A percentile compares a stretch with the other conserved stretches of the same genome.
These are phyloP conservation scores for Antitrichia curtipendula DNA, from an alignment of 225 moss, liverwort and hornwort species.

Conservation along the genomic window DNA sequence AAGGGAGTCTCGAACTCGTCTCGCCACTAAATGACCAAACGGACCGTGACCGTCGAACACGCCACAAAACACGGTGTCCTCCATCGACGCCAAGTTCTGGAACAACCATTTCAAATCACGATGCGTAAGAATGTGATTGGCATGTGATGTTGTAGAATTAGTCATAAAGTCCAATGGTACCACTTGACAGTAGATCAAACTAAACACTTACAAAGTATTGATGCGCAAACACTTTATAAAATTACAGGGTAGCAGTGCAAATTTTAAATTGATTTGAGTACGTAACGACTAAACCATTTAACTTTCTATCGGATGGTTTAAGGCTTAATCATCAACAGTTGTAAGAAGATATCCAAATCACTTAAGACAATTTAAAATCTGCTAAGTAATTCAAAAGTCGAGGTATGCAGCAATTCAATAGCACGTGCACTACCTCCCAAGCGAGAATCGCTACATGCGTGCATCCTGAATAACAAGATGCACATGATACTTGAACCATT, in stretches of 20 bases:
- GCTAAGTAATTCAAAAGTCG: not conserved
- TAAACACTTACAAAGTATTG: not conserved
- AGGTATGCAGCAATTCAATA: not conserved
- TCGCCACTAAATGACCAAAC: conserved; percentile 35
- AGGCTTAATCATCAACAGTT: not conserved
- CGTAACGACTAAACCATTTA: not conserved
- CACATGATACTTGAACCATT: not conserved
- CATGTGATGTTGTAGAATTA: not conserved
- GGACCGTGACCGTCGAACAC: conserved; percentile 50
- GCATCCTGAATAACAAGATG: not conserved
- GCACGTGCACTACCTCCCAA: not conserved
- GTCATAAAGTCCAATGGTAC: not conserved
- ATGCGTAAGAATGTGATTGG: not conserved
- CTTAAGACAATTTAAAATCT: not conserved
- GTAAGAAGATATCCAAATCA: not conserved
- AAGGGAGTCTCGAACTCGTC: conserved; percentile 33
- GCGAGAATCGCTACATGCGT: not conserved
- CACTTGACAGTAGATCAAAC: not conserved
- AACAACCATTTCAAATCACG: not conserved
- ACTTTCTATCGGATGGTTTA: no score
- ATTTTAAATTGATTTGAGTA: not conserved
- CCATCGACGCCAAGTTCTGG: conserved; percentile 25
- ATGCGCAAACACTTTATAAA: not conserved
- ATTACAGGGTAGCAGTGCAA: no score
- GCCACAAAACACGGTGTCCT: conserved; percentile 38